Evolutionary conservation across 352 stramenopile genomes (phyloP), one percentile per base, ranked within the genome.

Genomic region (Phytophthora podocarpi): DNA sequence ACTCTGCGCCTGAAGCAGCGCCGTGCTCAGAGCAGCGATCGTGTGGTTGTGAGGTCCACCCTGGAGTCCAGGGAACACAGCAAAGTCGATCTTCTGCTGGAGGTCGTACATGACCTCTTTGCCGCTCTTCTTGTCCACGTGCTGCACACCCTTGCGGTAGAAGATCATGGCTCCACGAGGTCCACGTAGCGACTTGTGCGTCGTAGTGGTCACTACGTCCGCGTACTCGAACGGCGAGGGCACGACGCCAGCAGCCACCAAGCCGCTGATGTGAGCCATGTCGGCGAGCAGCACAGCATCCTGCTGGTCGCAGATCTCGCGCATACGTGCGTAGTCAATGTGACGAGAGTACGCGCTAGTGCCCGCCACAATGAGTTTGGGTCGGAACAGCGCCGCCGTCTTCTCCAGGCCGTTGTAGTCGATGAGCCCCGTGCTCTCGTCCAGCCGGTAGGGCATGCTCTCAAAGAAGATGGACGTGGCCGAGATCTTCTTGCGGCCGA

Each of bases 121-220:
- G 49, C 96, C 97, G 18, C 63, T 72, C 80, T 99, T 99, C 80
- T 99, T 99, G 62, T 98, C 97, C 0, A 91, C 83, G 51, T 83
- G 90, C 48, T 93, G 82, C 35, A 97, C 72, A 8, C 89, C 97
- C 80, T 99, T 99, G 53, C 97, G 86, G 82, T 98, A 99, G 73
- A 99, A 99, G 78, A 99, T 99, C 97, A 99, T 99, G 39, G 97
- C 98, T 39, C 97, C 98, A 61, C 98, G 91, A 9, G 98, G 98
- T 30, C 98, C 98, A 58, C 98, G 89, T 21, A 99, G 86, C 58
- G 93, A 99, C 84, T 99, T 99, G 89, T 99, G 98, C 35, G 97
- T 99, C 32, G 98, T 99, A 13, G 98, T 99, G 28, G 97, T 99
- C 27, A 99, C 98, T 42, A 99, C 97, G 74, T 99, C 98, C 1